Evolutionary conservation across 2,329 filamentous ascomycete genomes (phyloP).

Genomic region (Fusarium sp.): DNA sequence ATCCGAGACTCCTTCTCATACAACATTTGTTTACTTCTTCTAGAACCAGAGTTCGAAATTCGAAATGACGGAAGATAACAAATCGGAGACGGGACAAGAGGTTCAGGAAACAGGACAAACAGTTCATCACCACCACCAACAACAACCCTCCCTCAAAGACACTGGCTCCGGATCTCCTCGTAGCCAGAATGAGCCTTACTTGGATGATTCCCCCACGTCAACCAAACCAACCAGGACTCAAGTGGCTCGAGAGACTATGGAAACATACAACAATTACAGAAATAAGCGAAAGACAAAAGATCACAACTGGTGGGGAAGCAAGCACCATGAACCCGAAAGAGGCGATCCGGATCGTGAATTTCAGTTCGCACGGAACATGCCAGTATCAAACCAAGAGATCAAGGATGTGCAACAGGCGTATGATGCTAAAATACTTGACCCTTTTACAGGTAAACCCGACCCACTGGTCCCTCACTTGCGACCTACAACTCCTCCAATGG

Average conservation of each 20-base stretch:
- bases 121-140: neutral
- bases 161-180: neutral
- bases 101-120: neutral
- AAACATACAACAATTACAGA: neutral
- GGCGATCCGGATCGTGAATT: conserved; percentile 20
- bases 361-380: conserved; percentile 6
- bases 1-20: neutral
- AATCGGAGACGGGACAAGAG: neutral
- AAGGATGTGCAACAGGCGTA: neutral
- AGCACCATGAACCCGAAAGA: neutral
- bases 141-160: neutral
- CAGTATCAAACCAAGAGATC: conserved; percentile 7
- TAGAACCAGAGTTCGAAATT: neutral
- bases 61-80: neutral
- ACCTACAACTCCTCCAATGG: conserved; percentile 22
- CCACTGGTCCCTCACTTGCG: conserved; percentile 18
- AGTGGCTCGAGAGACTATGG: neutral
- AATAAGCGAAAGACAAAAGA: neutral
- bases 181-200: neutral
- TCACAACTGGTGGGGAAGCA: conserved; percentile 9
- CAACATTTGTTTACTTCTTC: neutral
- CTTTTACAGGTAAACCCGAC: neutral
- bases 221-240: neutral
- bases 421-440: neutral
- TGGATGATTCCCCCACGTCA: neutral